phyloP scores from a whole-genome alignment of 352 stramenopile species.

The Aphanomyces stellatus region DNA sequence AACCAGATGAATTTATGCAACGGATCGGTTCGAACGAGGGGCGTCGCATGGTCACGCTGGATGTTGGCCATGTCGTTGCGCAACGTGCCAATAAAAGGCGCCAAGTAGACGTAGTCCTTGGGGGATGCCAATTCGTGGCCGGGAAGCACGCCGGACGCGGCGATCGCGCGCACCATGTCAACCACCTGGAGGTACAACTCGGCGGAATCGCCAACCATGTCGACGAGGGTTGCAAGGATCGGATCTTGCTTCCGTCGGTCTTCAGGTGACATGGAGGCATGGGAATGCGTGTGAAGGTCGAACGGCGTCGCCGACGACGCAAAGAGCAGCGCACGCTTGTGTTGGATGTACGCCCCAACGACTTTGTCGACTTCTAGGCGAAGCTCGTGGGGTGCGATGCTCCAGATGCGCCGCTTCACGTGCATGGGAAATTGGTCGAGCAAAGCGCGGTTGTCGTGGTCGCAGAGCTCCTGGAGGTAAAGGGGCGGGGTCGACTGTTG shows the following conservation, averaged over 20 bases:
- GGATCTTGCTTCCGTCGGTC: conserved; percentile 62
- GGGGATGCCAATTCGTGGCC: conserved; percentile 39
- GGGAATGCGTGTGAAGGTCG: neutral
- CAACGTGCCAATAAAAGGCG: conserved; percentile 70
- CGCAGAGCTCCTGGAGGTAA: conserved; percentile 71
- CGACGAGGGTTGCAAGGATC: conserved; percentile 48
- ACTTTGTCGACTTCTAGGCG: conserved; percentile 18
- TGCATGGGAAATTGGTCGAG: conserved; percentile 68
- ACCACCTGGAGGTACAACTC: conserved; percentile 68
- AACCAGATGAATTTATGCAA: conserved; percentile 88
- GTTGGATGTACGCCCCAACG: conserved; percentile 6
- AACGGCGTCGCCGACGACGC: neutral
- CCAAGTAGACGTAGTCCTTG: conserved; percentile 81
- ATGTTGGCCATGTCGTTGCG: conserved; percentile 71
- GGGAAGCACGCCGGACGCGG: conserved; percentile 58
- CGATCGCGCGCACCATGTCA: conserved; percentile 71
- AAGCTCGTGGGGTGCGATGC: conserved; percentile 16
- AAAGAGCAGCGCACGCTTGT: conserved; percentile 2
- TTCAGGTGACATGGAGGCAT: conserved; percentile 29
- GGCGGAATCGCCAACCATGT: conserved; percentile 79
- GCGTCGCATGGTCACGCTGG: conserved; percentile 69
- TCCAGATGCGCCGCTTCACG: conserved; percentile 28
- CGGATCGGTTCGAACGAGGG: conserved; percentile 56
- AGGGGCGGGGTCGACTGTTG: conserved; percentile 71
- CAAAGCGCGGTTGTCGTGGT: conserved; percentile 76